phyloP scores from a whole-genome alignment of 805 yeast species.

The Candida suzukii region DNA sequence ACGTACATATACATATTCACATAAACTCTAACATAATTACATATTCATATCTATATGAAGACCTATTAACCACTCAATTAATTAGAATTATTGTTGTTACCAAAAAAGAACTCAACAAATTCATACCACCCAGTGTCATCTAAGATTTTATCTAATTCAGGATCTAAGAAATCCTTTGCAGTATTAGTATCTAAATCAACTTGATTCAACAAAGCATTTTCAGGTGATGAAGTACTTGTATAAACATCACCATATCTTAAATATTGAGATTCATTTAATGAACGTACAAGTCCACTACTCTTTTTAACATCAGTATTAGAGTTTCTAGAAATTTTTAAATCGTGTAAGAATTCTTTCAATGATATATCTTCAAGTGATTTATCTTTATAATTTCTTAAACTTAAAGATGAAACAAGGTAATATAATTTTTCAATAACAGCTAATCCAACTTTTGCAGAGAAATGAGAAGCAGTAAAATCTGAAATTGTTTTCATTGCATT shows the following conservation, averaged over 20 bases:
- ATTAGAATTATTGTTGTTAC: no score
- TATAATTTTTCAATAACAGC: constrained; percentile 19
- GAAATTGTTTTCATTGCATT: constrained; percentile 13
- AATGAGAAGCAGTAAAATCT: constrained; percentile 11
- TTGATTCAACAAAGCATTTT: neutral
- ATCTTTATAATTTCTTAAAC: constrained; percentile 5
- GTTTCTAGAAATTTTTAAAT: constrained; percentile 11
- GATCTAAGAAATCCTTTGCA: neutral
- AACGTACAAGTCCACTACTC: constrained; percentile 4
- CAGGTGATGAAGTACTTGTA: neutral
- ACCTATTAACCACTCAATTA: no score
- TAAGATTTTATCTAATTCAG: constrained; percentile 5
- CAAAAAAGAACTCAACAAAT: constrained; percentile 18
- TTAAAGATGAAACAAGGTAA: constrained; percentile 13
- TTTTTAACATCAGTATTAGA: constrained; percentile 1
- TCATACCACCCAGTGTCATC: constrained; percentile 23
- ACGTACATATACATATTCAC: no score
- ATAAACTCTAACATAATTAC: no score
- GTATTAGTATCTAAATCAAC: neutral
- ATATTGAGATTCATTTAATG: constrained; percentile 10
- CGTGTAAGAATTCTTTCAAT: constrained; percentile 10
- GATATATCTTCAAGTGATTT: constrained; percentile 14
- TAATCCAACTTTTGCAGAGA: constrained; percentile 18
- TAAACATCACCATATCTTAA: constrained; percentile 5
- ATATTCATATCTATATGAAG: no score